Evolutionary conservation across 352 stramenopile species (phyloP).

Genomic region (Sclerospora graminicola): DNA sequence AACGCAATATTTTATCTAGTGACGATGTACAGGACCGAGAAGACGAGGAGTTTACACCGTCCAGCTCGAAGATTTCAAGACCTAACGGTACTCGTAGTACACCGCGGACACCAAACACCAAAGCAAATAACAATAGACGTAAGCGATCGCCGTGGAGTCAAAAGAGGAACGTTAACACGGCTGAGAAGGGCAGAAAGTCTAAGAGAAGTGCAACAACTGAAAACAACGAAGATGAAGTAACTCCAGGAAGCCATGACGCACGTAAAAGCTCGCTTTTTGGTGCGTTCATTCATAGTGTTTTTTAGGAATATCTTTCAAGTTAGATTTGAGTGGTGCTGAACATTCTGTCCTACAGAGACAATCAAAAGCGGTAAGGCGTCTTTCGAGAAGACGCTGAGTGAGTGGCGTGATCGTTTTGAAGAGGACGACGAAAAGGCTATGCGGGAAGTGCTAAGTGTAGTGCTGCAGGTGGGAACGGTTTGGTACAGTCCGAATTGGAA

Average conservation of each 20-base stretch:
- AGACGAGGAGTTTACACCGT: conserved; percentile 27
- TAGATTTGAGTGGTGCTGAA: too few relatives aligned
- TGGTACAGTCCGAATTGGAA: not conserved
- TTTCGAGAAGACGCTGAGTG: conserved; percentile 35
- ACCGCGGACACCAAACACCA: conserved; percentile 5
- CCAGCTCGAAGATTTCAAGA: conserved; percentile 8
- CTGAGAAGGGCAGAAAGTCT: conserved; percentile 1
- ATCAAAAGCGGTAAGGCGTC: conserved; percentile 44
- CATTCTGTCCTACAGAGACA: conserved; percentile 28
- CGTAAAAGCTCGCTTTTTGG: conserved; percentile 16
- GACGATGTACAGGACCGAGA: conserved; percentile 19
- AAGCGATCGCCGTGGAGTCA: conserved; percentile 28
- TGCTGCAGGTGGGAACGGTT: conserved; percentile 37
- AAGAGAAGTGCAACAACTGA: conserved; percentile 2
- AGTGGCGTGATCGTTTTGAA: conserved; percentile 72
- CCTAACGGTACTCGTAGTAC: conserved; percentile 10
- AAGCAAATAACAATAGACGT: conserved; percentile 10
- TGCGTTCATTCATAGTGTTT: conserved; percentile 3
- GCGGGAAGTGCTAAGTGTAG: conserved; percentile 69
- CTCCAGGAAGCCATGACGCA: too few relatives aligned
- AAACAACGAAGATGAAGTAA: too few relatives aligned
- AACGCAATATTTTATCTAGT: too few relatives aligned
- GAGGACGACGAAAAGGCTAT: conserved; percentile 35
- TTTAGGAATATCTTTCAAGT: too few relatives aligned
- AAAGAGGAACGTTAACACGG: conserved; percentile 7